A percentile compares a stretch with the other conserved stretches of the same genome.
Evolutionary conservation across 2,329 filamentous ascomycete species (phyloP).

Genomic region (Sarocladium kiliense): DNA sequence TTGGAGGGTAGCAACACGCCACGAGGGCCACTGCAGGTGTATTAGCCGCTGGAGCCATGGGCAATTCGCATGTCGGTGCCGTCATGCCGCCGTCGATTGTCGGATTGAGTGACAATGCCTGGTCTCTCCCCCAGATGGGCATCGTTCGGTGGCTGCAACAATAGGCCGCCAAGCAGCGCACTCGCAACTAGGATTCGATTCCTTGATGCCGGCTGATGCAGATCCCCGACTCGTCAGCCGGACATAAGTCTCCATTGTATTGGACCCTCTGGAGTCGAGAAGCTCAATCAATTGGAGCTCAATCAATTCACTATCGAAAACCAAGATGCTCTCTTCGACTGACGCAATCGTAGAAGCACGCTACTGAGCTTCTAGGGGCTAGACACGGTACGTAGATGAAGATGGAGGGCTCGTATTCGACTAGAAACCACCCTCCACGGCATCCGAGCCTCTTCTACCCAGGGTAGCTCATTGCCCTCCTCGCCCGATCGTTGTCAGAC

Average conservation of each 20-base stretch:
- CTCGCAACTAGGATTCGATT: not conserved
- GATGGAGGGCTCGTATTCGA: conserved; percentile 8
- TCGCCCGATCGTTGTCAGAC: not conserved
- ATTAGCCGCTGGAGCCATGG: not conserved
- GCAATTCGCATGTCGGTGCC: not conserved
- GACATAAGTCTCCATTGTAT: not conserved
- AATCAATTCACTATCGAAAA: not conserved
- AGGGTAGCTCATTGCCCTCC: not conserved
- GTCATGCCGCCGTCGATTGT: not conserved
- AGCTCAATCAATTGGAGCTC: not conserved
- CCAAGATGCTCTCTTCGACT: not conserved
- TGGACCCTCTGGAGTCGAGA: not conserved
- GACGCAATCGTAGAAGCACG: not conserved
- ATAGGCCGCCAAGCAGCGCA: too few species aligned
- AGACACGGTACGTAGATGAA: not conserved
- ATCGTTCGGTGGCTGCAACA: too few species aligned
- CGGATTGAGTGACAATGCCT: not conserved
- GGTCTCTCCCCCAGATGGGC: too few species aligned
- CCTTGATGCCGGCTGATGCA: not conserved
- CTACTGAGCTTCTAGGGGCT: not conserved
- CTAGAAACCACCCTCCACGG: not conserved
- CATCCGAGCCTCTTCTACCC: not conserved
- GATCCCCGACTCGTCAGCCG: not conserved
- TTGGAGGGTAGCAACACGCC: not conserved
- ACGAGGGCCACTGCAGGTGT: not conserved